Evolutionary conservation across 257 asterid species (phyloP).

Genomic region (Rauvolfia tetraphylla): DNA sequence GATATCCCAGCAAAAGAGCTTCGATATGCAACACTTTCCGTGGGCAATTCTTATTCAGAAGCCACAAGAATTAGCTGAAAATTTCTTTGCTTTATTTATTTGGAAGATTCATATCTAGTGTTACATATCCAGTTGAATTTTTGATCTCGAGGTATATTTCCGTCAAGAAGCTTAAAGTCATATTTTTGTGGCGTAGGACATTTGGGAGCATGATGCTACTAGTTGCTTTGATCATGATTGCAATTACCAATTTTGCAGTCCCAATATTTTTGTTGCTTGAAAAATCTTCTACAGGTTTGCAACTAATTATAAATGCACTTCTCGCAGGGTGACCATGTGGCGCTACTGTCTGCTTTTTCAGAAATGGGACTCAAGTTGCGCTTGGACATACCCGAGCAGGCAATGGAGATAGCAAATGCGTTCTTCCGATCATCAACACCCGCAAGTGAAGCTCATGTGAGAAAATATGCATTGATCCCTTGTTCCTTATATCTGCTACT

Average conservation of each 20-base stretch:
- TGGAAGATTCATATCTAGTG: not conserved
- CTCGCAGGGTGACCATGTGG: slow-evolving; percentile 92
- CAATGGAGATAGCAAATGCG: slow-evolving; percentile 77
- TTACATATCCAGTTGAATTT: not conserved
- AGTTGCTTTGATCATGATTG: not conserved
- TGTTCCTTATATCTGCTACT: not conserved
- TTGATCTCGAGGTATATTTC: not conserved
- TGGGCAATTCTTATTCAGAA: not conserved
- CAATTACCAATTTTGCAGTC: not conserved
- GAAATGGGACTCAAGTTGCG: slow-evolving; percentile 97
- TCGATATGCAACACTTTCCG: not conserved
- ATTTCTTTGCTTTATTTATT: not conserved
- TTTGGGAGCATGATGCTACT: not conserved
- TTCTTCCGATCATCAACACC: slow-evolving; percentile 89
- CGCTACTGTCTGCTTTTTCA: slow-evolving; percentile 81
- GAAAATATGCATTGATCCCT: slow-evolving; percentile 16
- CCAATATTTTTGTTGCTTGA: not conserved
- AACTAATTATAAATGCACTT: slow-evolving; percentile 13
- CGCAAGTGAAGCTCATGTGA: slow-evolving; percentile 81
- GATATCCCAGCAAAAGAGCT: not conserved
- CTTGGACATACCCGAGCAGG: slow-evolving; percentile 90
- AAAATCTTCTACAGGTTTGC: not conserved
- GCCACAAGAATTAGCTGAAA: too few species aligned
- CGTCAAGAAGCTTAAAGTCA: too few species aligned
- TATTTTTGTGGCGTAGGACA: not conserved